phyloP scores from a whole-genome alignment of 2,329 filamentous ascomycete species.

The Plectosphaerella plurivora region DNA sequence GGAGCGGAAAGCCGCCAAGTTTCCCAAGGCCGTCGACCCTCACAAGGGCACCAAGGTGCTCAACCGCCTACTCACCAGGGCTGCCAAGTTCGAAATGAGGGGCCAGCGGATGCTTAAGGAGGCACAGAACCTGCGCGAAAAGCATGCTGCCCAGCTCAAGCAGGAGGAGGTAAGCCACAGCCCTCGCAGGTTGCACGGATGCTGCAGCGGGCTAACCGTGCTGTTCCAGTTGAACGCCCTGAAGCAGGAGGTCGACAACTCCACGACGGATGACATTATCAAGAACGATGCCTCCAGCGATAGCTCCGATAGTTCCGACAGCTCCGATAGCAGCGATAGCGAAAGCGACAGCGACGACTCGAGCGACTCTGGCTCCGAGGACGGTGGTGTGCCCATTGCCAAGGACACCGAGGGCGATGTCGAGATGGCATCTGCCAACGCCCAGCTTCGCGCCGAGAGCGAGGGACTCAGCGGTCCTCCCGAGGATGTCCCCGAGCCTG shows the following conservation, averaged over 20 bases:
- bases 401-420: constrained; percentile 21
- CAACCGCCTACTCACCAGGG: constrained; percentile 29
- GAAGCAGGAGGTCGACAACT: constrained; percentile 19
- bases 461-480: constrained; percentile 7
- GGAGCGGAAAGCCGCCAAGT: constrained; percentile 17
- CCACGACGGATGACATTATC: constrained; percentile 12
- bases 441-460: constrained; percentile 12
- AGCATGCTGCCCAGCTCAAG: constrained; percentile 19
- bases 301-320: constrained; percentile 13
- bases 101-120: constrained; percentile 33
- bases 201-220: neutral
- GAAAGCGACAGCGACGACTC: constrained; percentile 8
- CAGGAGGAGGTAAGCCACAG: constrained; percentile 16
- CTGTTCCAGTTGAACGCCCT: neutral
- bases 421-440: constrained; percentile 10
- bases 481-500: neutral
- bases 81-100: constrained; percentile 34
- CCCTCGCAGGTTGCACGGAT: neutral
- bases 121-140: constrained; percentile 28
- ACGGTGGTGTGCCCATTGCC: constrained; percentile 13
- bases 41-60: constrained; percentile 32
- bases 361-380: constrained; percentile 10
- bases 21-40: constrained; percentile 14
- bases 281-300: constrained; percentile 9
- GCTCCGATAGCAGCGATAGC: constrained; percentile 7